phyloP scores from a whole-genome alignment of 257 asterid genomes.

The Solanum medicagineum region DNA sequence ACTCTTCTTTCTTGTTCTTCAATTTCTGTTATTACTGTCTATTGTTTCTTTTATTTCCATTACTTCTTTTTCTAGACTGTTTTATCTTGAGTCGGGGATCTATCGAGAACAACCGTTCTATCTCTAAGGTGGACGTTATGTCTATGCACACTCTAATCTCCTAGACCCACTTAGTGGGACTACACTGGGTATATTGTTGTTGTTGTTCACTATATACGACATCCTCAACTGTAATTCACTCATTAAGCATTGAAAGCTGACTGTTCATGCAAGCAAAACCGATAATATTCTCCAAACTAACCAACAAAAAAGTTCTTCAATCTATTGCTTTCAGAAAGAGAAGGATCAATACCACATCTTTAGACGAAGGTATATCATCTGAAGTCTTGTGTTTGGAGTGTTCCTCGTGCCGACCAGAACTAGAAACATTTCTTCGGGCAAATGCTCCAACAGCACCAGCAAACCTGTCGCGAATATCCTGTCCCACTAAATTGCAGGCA shows the following conservation, averaged over 20 bases:
- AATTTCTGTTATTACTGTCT: not conserved
- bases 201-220: not conserved
- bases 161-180: not conserved
- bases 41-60: not conserved
- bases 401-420: slow-evolving; percentile 68
- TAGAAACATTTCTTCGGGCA: slow-evolving; percentile 49
- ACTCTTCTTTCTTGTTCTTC: not conserved
- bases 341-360: slow-evolving; percentile 67
- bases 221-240: not conserved
- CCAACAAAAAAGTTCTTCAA: not conserved
- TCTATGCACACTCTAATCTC: not conserved
- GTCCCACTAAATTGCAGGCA: slow-evolving; percentile 35
- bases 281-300: not conserved
- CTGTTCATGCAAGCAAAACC: not conserved
- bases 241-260: not conserved
- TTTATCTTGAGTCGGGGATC: not conserved
- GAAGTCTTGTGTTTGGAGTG: slow-evolving; percentile 48
- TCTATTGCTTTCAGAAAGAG: not conserved
- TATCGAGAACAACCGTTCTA: not conserved
- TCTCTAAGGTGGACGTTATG: not conserved
- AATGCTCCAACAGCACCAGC: slow-evolving; percentile 87
- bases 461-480: slow-evolving; percentile 67
- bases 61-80: not conserved
- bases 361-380: slow-evolving; percentile 76
- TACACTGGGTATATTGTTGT: not conserved